Conservation (phyloP, 495 filamentous ascomycete genomes). For the Patellaria atrata region DNA sequence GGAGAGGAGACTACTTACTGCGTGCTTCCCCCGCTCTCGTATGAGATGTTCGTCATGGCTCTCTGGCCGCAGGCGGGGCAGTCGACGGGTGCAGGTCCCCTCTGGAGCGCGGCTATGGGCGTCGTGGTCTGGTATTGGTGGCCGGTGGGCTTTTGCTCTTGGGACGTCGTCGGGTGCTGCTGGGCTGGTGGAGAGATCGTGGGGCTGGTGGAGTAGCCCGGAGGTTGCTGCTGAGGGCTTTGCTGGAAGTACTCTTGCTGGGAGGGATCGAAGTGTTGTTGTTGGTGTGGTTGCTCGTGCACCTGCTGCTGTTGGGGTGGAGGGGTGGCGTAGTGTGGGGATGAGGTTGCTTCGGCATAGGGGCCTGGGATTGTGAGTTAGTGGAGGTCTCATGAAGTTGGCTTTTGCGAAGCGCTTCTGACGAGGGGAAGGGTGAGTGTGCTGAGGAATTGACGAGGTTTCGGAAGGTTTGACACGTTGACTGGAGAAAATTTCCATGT, state of each 20-base stretch:
- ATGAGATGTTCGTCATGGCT: constrained; percentile 32
- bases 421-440: not conserved
- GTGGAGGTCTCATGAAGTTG: too few species aligned
- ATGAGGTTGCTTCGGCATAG: constrained; percentile 8
- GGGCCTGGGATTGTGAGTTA: too few species aligned
- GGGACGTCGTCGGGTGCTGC: constrained; percentile 8
- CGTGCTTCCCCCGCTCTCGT: constrained; percentile 33
- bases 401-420: not conserved
- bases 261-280: constrained; percentile 9
- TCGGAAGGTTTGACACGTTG: too few species aligned
- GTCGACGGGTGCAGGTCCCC: constrained; percentile 32
- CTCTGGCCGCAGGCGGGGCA: constrained; percentile 35
- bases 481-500: too few species aligned
- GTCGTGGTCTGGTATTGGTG: constrained; percentile 21
- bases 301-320: not conserved
- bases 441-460: not conserved
- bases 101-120: constrained; percentile 22
- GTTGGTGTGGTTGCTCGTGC: constrained; percentile 7
- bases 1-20: constrained; percentile 29
- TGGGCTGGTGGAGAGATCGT: constrained; percentile 5
- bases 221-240: constrained; percentile 3
- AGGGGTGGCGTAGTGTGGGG: constrained; percentile 3
- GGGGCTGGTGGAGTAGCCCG: too few species aligned
- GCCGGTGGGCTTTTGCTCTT: constrained; percentile 13
- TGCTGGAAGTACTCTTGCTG: constrained; percentile 4